Evolutionary conservation across 2,329 filamentous ascomycete species (phyloP), one percentile per base, ranked within the genome.

Genomic region (Alternaria conjuncta): DNA sequence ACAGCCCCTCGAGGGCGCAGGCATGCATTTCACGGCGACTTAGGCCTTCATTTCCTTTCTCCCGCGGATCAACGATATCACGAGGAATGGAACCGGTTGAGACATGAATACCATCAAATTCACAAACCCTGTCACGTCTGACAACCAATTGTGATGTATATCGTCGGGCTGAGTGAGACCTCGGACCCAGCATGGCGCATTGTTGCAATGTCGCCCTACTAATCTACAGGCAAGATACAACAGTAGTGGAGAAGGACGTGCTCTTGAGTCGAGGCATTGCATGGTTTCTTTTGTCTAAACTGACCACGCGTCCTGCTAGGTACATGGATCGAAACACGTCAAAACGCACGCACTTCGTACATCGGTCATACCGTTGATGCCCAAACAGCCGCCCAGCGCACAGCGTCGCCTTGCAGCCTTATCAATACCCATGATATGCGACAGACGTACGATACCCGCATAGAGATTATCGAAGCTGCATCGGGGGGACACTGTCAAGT

Each of bases 91-190:
- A 71, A 64, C 65, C 56, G 71, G 66, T 67, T 70, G 65, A 69
- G 71, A 69, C 65, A 70, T 64, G 69, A 73, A 72, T 71, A 72
- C 69, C 68, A 76, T 69, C 67, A 72, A 76, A 71, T 73, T 70
- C 69, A 75, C 64, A 68, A 72, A 71, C 64, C 67, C 59, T 58
- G 57, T 61, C 51, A 56, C 44, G 44, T 50, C 57, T 15, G 36
- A 11, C 43, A 54, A 30, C 28, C 18, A 8, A n/a, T 13, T 20
- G 61, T 64, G 61, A 61, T 57, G 59, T 49, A 26, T 28, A 32
- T 18, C 21, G n/a, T 20, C 54, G 36, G 21, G n/a, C 25, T 10
- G 11, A 4, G 36, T 46, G 41, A 55, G 32, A 21, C 26, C 5
- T 5, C 10, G 20, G 23, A 20, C 9, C 12, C 4, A 21, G 10